Base-by-base conservation (phyloP, 257 asterid species). In the Primulina tabacum region DNA sequence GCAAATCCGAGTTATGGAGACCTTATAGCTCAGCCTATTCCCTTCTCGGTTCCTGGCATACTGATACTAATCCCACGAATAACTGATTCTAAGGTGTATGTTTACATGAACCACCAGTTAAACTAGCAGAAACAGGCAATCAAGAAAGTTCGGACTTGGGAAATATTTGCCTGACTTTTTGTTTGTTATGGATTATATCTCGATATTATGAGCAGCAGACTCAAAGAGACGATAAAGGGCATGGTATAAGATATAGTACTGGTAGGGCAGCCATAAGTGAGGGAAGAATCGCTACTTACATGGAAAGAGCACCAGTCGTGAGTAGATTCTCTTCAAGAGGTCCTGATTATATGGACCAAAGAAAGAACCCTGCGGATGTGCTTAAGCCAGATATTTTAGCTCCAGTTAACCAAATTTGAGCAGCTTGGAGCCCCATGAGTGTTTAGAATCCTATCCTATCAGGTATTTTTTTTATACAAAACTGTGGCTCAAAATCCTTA, bases 391-490 rank as follows among this genome's bases (percentile, higher is more conserved):
- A 93, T 73, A 81, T 90, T 75, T 76, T 93, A 76, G 99, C 97
- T 35, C 97, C 97, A 1, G 99, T 96, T 38, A 87, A 90, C 79
- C 99, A 93, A 74, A 90, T 90, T 52, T 93, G 97, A 97, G 97
- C 90, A 38, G 99, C 97, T 38, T 90, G 99, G 99, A 93, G 96
- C 73, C 96, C 99, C 79, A 82, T 83, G 90, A 93, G 97, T 76
- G 86, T 75, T 71, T 66, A 24, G 47, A 79, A 87, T 82, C 92
- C 95, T 52, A 76, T 87, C 50, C 82, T 87, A 35, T 77, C 89
- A 6, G 98, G 98, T 90, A 83, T 4, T 52, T 21, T 21, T 21
- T 37, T 38, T 12, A 28, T 4, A 21, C 35, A 55, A 18, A 28
- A 34, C 24, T 2, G 35, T 24, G 34, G 8, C 28, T 26, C 56